Conservation (phyloP, 108 stramenopile species). For the Seminavis robusta region DNA sequence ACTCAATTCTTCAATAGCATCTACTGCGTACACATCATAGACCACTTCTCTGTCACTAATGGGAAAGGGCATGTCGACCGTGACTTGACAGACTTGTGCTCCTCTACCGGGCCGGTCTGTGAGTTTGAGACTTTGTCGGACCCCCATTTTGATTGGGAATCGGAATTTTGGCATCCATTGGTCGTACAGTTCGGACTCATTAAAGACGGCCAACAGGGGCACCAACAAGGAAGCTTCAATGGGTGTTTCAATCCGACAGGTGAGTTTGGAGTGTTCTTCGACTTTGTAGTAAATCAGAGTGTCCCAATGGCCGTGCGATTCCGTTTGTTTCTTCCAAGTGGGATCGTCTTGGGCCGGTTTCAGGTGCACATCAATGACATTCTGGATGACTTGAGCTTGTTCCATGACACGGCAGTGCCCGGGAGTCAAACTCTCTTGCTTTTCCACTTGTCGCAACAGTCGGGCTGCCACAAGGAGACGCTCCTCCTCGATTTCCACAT, state of each 20-base stretch:
- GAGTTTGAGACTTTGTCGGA: slow-evolving; percentile 43
- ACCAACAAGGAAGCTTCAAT: slow-evolving; percentile 47
- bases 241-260: slow-evolving; percentile 66
- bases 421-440: neutral
- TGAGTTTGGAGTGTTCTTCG: slow-evolving; percentile 27
- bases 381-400: slow-evolving; percentile 29
- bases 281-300: slow-evolving; percentile 73
- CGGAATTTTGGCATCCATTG: slow-evolving; percentile 65
- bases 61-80: slow-evolving; percentile 51
- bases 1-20: slow-evolving; percentile 51
- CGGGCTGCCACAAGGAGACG: slow-evolving; percentile 33
- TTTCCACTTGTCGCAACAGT: slow-evolving; percentile 17
- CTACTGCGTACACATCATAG: slow-evolving; percentile 54
- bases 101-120: slow-evolving; percentile 46
- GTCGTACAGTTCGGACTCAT: slow-evolving; percentile 64
- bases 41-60: slow-evolving; percentile 42
- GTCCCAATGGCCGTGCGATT: slow-evolving; percentile 45
- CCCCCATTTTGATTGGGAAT: slow-evolving; percentile 42
- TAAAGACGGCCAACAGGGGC: slow-evolving; percentile 66
- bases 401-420: slow-evolving; percentile 29
- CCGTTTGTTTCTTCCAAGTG: slow-evolving; percentile 62
- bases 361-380: slow-evolving; percentile 28
- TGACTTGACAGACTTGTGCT: slow-evolving; percentile 50
- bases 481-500: slow-evolving; percentile 28
- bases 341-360: slow-evolving; percentile 12